These are phyloP conservation scores for Magnusiomyces tetraspermus DNA, from an alignment of 1,139 yeast genomes.

Conservation along the genomic window DNA sequence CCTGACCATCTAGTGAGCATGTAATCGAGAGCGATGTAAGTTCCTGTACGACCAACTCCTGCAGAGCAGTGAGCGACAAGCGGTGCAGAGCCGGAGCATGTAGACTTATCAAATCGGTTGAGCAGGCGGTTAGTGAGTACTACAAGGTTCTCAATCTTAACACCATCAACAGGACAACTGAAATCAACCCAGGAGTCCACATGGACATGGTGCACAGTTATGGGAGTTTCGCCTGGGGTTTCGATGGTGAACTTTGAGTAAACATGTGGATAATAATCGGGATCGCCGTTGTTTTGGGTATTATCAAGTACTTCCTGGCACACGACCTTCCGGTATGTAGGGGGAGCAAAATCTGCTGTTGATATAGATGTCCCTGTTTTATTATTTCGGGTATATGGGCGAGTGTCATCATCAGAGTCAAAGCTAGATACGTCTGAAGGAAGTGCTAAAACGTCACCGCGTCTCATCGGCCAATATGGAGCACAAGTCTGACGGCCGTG, in stretches of 20 bases:
- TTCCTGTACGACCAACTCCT: conserved; percentile 79
- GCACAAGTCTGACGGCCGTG: conserved; percentile 53
- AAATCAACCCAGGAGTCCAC: conserved; percentile 42
- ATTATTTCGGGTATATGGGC: background rate
- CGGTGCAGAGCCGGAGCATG: conserved; percentile 20
- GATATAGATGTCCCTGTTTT: background rate
- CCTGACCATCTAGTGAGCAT: conserved; percentile 26
- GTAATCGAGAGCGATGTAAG: conserved; percentile 61
- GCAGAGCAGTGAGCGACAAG: conserved; percentile 68
- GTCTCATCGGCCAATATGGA: conserved; percentile 58
- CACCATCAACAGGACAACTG: conserved; percentile 7
- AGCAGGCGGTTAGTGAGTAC: conserved; percentile 25
- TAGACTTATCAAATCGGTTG: background rate
- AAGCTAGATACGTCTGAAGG: conserved; percentile 9
- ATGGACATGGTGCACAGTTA: conserved; percentile 42
- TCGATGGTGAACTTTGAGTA: conserved; percentile 3
- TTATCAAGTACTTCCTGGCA: conserved; percentile 7
- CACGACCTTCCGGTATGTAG: conserved; percentile 13
- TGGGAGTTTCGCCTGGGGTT: conserved; percentile 3
- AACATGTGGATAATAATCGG: conserved; percentile 6
- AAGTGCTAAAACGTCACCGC: conserved; percentile 14
- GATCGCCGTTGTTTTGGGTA: background rate
- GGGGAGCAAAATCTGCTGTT: background rate
- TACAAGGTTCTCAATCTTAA: conserved; percentile 35
- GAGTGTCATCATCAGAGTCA: background rate